A percentile compares a stretch with the other conserved stretches of the same genome.
phyloP scores from a whole-genome alignment of 768 basidiomycete genomes.

The Mycena chlorophos region DNA sequence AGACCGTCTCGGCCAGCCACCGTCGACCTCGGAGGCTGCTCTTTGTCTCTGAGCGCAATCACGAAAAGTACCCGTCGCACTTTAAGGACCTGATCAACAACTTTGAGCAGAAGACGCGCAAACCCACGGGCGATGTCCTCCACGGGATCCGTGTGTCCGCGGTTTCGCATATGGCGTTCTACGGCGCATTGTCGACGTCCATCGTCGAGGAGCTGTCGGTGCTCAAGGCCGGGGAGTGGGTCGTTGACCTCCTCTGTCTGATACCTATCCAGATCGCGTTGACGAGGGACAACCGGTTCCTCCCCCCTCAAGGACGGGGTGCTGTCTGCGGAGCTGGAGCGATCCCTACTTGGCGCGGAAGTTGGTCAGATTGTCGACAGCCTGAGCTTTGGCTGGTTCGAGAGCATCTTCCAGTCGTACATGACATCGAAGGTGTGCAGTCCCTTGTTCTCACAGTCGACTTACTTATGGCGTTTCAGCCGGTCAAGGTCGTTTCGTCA shows the following conservation, averaged over 20 bases:
- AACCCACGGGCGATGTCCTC: slow-evolving; percentile 50
- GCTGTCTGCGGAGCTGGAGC: slow-evolving; percentile 49
- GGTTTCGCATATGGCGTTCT: slow-evolving; percentile 30
- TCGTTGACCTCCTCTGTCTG: slow-evolving; percentile 58
- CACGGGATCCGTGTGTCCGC: slow-evolving; percentile 38
- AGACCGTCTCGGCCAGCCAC: slow-evolving; percentile 38
- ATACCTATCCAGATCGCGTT: slow-evolving; percentile 67
- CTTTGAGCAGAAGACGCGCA: slow-evolving; percentile 52
- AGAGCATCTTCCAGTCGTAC: slow-evolving; percentile 62
- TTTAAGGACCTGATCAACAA: slow-evolving; percentile 44
- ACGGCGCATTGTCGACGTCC: slow-evolving; percentile 14
- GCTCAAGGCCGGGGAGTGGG: slow-evolving; percentile 58
- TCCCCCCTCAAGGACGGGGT: slow-evolving; percentile 60
- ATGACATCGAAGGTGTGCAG: slow-evolving; percentile 61
- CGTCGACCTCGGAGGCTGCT: slow-evolving; percentile 35
- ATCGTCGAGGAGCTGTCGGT: slow-evolving; percentile 28
- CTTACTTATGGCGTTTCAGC: slow-evolving; percentile 39
- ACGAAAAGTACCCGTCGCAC: slow-evolving; percentile 38
- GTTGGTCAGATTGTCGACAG: slow-evolving; percentile 56
- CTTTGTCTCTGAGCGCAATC: slow-evolving; percentile 44
- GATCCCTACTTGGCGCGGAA: slow-evolving; percentile 56
- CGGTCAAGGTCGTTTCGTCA: slow-evolving; percentile 64
- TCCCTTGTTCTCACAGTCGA: neutral
- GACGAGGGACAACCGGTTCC: slow-evolving; percentile 57
- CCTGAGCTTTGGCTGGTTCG: slow-evolving; percentile 65